Evolutionary conservation across 2,329 filamentous ascomycete species (phyloP).

Genomic region (Chrysoporthe austroafricana): DNA sequence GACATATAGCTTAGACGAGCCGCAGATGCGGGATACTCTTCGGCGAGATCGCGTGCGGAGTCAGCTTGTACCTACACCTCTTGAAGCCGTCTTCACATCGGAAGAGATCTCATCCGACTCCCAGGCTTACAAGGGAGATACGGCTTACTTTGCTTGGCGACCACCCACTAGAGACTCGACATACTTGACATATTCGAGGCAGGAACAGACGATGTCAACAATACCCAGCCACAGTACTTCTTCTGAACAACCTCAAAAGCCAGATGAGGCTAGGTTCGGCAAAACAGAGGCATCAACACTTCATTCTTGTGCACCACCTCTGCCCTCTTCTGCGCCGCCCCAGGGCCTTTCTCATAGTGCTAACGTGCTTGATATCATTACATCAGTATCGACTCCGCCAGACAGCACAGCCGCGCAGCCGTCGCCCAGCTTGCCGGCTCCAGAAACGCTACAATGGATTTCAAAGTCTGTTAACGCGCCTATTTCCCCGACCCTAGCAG

Average conservation of each 20-base stretch:
- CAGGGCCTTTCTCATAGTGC: neutral
- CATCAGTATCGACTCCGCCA: neutral
- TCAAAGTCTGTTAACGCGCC: neutral
- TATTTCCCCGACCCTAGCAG: neutral
- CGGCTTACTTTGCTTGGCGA: slow-evolving; percentile 24
- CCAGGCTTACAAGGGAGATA: slow-evolving; percentile 2
- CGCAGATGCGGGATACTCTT: slow-evolving; percentile 1
- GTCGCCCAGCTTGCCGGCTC: neutral
- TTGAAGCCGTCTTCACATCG: slow-evolving; percentile 23
- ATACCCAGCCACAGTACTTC: neutral
- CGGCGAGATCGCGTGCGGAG: slow-evolving; percentile 6
- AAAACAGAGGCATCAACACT: neutral
- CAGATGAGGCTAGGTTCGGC: neutral
- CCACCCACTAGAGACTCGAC: slow-evolving; percentile 17
- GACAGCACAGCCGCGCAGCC: neutral
- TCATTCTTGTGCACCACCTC: neutral
- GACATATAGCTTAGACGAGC: neutral
- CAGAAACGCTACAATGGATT: neutral
- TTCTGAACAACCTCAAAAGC: neutral
- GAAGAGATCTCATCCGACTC: neutral
- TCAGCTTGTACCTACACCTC: slow-evolving; percentile 20
- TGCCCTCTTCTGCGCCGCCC: neutral
- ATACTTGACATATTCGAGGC: slow-evolving; percentile 4
- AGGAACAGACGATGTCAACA: slow-evolving; percentile 1
- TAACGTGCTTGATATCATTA: neutral